Base-by-base conservation (phyloP, 257 asterid genomes). In the Craterostigma plantagineum region DNA sequence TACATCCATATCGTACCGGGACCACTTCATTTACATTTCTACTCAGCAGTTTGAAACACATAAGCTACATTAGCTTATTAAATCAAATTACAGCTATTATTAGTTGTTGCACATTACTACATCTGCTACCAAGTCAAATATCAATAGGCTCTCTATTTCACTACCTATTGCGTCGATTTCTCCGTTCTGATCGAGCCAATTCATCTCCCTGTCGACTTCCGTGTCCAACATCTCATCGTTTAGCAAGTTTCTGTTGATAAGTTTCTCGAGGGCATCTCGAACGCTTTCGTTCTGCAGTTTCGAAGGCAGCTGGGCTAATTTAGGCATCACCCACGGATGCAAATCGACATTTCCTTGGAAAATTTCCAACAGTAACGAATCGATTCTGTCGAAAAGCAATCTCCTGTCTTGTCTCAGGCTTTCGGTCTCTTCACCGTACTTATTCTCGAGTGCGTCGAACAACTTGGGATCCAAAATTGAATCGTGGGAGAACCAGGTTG, bases 401-500 rank as follows among this genome's bases (percentile, higher is more conserved):
- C 54, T 73, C 67, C 99, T 69, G 40, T 75, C 95, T n/a, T 53
- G 51, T 51, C 60, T 68, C 10, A 45, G 36, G 49, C 63, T 70
- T 11, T 47, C 12, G 38, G 48, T 43, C 43, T 50, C 71, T 16
- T 56, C 45, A 0, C 23, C 58, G 59, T 66, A 66, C 30, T 63
- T 65, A 48, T 79, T 72, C 73, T 90, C 99, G 7, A 90, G 79
- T 46, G 50, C 47, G 49, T 69, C 64, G 11, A 79, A 83, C 38
- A 83, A 18, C 34, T 65, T 67, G 36, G 91, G 73, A 14, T 71
- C 75, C 40, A 90, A 41, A 8, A 94, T 87, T 62, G 54, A 61
- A 23, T 70, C 69, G 18, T 68, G 62, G 56, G 77, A 64, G 46
- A 72, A 69, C 77, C 92, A 83, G 0, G 55, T 49, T 18, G 74